These are phyloP conservation scores for Kodamaea alishanica DNA, from an alignment of 1,139 yeast species.

Conservation along the genomic window DNA sequence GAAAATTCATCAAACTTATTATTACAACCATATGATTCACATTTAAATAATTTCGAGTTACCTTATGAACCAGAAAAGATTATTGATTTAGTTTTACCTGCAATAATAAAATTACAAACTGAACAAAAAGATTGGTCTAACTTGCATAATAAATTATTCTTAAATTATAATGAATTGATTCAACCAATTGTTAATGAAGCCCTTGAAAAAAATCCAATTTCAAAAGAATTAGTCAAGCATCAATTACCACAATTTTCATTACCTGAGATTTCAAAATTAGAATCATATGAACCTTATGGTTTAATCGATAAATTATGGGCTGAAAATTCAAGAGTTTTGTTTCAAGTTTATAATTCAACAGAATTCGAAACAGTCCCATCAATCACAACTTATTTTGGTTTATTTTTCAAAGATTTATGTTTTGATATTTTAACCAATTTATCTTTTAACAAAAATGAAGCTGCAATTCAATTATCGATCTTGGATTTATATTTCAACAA, in stretches of 20 bases:
- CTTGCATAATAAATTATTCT: slow-evolving; percentile 27
- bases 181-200: slow-evolving; percentile 38
- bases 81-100: slow-evolving; percentile 51
- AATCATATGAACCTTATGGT: slow-evolving; percentile 27
- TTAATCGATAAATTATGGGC: slow-evolving; percentile 40
- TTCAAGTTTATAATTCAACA: slow-evolving; percentile 59
- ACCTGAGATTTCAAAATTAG: slow-evolving; percentile 42
- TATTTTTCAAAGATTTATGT: slow-evolving; percentile 71
- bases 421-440: slow-evolving; percentile 72
- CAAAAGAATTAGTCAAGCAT: slow-evolving; percentile 42
- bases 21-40: slow-evolving; percentile 40
- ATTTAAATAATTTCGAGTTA: slow-evolving; percentile 27
- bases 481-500: slow-evolving; percentile 71
- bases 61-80: slow-evolving; percentile 58
- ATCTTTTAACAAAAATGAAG: slow-evolving; percentile 87
- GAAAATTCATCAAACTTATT: slow-evolving; percentile 20
- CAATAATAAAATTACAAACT: slow-evolving; percentile 40
- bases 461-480: slow-evolving; percentile 76
- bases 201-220: slow-evolving; percentile 34
- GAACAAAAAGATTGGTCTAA: slow-evolving; percentile 26
- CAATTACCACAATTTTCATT: slow-evolving; percentile 44
- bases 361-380: slow-evolving; percentile 72
- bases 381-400: slow-evolving; percentile 48
- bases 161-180: slow-evolving; percentile 30
- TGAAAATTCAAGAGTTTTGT: slow-evolving; percentile 53